These are phyloP conservation scores for Pythium rhizo-oryzae DNA, from an alignment of 352 stramenopile genomes.

Conservation along the genomic window DNA sequence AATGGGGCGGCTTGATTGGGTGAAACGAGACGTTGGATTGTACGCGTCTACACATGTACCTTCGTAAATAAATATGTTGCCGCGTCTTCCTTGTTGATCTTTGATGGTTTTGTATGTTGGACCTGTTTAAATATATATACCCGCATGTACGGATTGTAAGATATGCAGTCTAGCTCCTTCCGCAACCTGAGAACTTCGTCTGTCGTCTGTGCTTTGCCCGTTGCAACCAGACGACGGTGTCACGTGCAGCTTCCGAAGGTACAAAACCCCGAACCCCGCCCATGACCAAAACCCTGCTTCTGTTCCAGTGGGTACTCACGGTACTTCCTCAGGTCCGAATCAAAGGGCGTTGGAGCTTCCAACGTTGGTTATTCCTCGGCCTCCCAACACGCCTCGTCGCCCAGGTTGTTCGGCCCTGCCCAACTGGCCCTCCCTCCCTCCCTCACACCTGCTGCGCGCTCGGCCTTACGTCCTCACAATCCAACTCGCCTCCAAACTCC, in stretches of 20 bases:
- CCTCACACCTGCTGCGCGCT: not conserved
- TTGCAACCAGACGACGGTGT: slow-evolving; percentile 8
- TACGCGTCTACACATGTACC: not conserved
- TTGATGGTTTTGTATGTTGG: not conserved
- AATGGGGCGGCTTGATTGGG: slow-evolving; percentile 3
- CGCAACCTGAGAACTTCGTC: slow-evolving; percentile 2
- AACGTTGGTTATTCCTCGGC: not conserved
- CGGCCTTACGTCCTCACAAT: slow-evolving; percentile 3
- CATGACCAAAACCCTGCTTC: slow-evolving; percentile 6
- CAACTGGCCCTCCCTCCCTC: not conserved
- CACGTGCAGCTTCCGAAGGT: no score
- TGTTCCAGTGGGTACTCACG: slow-evolving; percentile 19
- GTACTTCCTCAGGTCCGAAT: slow-evolving; percentile 4
- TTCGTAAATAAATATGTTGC: not conserved
- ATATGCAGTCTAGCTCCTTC: not conserved
- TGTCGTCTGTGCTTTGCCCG: not conserved
- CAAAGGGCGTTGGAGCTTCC: not conserved
- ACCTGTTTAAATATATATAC: not conserved
- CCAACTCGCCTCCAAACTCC: slow-evolving; percentile 5
- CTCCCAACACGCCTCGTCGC: not conserved
- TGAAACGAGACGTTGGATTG: not conserved
- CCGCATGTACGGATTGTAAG: not conserved
- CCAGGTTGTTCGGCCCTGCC: not conserved
- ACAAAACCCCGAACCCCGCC: slow-evolving; percentile 10
- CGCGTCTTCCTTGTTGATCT: not conserved